phyloP scores from a whole-genome alignment of 225 moss, liverwort and hornwort species.

The Polytrichum commune region DNA sequence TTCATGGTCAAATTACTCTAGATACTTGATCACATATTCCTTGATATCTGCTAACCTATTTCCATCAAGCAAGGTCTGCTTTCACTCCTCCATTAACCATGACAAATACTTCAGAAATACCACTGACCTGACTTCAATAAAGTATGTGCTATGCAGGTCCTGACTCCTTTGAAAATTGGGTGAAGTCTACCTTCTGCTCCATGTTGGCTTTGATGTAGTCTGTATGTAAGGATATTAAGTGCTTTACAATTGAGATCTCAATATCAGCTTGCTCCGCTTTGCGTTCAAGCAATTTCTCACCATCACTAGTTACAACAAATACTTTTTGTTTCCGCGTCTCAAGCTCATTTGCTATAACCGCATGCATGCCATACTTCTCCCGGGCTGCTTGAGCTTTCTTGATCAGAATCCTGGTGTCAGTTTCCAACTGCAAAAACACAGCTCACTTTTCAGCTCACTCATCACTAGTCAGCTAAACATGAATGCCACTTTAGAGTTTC shows the following conservation, averaged over 20 bases:
- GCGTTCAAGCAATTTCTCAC: slow-evolving; percentile 67
- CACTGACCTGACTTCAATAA: too few relatives aligned
- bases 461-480: too few relatives aligned
- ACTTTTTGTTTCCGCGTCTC: slow-evolving; percentile 90
- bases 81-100: too few relatives aligned
- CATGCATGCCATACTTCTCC: slow-evolving; percentile 72
- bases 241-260: slow-evolving; percentile 66
- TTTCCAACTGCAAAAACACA: slow-evolving; percentile 69
- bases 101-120: too few relatives aligned
- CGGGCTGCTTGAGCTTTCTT: slow-evolving; percentile 82
- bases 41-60: too few relatives aligned
- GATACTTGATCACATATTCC: too few relatives aligned
- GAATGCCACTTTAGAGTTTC: too few relatives aligned
- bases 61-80: too few relatives aligned
- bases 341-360: slow-evolving; percentile 94
- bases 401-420: slow-evolving; percentile 70
- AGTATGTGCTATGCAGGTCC: too few relatives aligned
- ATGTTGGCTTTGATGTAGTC: slow-evolving; percentile 42
- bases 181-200: neutral
- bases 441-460: too few relatives aligned
- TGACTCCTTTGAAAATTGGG: too few relatives aligned
- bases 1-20: too few relatives aligned
- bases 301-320: slow-evolving; percentile 66
- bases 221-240: slow-evolving; percentile 55
- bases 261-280: slow-evolving; percentile 57